Evolutionary conservation across 805 yeast species (phyloP), one percentile per base, ranked within the genome.

Genomic region (Starmera amethionina): DNA sequence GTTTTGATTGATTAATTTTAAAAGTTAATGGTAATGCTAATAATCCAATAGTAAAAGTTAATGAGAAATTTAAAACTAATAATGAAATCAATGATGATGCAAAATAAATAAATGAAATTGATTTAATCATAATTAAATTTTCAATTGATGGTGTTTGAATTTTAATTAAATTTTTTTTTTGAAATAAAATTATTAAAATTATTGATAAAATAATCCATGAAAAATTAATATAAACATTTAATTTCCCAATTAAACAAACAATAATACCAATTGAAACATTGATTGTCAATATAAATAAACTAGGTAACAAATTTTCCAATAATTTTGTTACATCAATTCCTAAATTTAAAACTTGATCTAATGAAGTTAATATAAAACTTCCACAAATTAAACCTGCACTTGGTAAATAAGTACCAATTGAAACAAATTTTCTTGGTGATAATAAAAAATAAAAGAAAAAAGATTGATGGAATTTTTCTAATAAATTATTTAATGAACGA

Each of bases 391-490:
- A 63, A 37, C 82, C 79, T 0, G 94, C 95, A 3, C 90, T 68
- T 1, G 97, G 97, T 39, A 93, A 64, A 56, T 90, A 93, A 15
- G 94, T 86, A 4, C 96, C 97, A 46, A 93, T 89, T 5, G 96
- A 86, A 14, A 93, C 95, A 64, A 93, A 93, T 42, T 72, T 60
- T 42, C 71, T 65, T 19, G 97, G 94, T 0, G 86, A 75, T 38
- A 93, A 60, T 62, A 93, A 58, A 48, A 90, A 69, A 63, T 90
- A 93, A 56, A 89, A 93, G 68, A 93, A 93, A 54, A 88, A 93
- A 1, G 96, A 86, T 62, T 93, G 99, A 61, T 93, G 99, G 62
- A 90, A 90, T 58, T 90, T 94, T 59, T 93, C 99, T 32, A 90
- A 67, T 49, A 93, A 68, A 57, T 93, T 93, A 64, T 93, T 93